phyloP scores from a whole-genome alignment of 371 early-diverging fungal species.

The Rhizopus sp. region DNA sequence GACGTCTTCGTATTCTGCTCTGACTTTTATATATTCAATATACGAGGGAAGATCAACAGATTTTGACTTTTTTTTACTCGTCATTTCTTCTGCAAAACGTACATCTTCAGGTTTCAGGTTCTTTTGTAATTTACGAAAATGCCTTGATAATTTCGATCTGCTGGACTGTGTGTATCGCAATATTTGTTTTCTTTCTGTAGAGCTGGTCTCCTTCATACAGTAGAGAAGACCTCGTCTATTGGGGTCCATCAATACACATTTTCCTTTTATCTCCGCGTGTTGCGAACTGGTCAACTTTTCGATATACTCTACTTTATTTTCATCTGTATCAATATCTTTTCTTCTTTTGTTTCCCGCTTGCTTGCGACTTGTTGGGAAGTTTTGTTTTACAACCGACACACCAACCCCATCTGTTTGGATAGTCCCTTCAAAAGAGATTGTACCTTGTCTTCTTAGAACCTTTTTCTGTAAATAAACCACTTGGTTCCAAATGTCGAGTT shows the following conservation, averaged over 20 bases:
- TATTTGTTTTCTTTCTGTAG: background rate
- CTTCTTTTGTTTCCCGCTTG: background rate
- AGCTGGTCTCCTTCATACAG: slow-evolving; percentile 4
- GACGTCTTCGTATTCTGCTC: background rate
- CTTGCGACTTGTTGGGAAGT: background rate
- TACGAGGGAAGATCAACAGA: background rate
- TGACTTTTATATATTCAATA: background rate
- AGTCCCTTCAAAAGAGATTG: slow-evolving; percentile 1
- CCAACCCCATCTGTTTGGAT: slow-evolving; percentile 12
- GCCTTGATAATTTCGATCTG: background rate
- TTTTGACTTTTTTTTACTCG: background rate
- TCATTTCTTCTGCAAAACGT: background rate
- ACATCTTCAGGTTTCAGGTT: background rate
- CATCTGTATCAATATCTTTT: background rate
- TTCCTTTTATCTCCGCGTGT: background rate
- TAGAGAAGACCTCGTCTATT: background rate
- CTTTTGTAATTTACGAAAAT: slow-evolving; percentile 1
- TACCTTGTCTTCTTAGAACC: background rate
- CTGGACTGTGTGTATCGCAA: background rate
- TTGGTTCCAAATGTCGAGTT: background rate
- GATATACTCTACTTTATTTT: background rate
- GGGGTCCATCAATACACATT: slow-evolving; percentile 6
- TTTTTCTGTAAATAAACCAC: slow-evolving; percentile 1
- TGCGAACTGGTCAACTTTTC: background rate
- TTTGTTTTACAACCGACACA: slow-evolving; percentile 7